Evolutionary conservation across 257 asterid species (phyloP).

Genomic region (Solanum lignicaule): DNA sequence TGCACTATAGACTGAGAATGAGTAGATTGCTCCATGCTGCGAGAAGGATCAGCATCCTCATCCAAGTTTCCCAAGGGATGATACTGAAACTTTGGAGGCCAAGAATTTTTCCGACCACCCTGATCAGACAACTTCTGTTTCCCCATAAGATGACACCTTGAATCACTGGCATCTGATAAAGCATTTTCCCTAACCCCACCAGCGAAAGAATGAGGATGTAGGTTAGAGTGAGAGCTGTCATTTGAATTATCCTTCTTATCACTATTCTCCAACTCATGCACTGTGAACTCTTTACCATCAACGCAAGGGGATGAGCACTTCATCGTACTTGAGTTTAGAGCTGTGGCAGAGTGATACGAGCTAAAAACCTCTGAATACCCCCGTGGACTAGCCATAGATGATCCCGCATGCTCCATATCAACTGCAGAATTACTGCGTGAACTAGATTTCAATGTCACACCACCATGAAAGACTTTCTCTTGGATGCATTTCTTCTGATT

Average conservation of each 20-base stretch:
- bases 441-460: conserved; percentile 36
- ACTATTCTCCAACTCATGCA: conserved; percentile 34
- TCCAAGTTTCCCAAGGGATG: conserved; percentile 88
- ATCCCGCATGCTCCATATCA: conserved; percentile 30
- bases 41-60: conserved; percentile 37
- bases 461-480: conserved; percentile 28
- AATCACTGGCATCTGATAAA: conserved; percentile 41
- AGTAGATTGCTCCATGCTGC: conserved; percentile 40
- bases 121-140: conserved; percentile 50
- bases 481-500: conserved; percentile 29
- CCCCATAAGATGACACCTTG: conserved; percentile 36
- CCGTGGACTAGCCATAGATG: conserved; percentile 24
- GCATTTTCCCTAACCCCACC: conserved; percentile 47
- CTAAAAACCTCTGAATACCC: conserved; percentile 31
- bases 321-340: conserved; percentile 20
- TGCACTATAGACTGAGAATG: conserved; percentile 21
- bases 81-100: conserved; percentile 65
- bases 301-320: conserved; percentile 15
- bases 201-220: conserved; percentile 36
- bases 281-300: conserved; percentile 27
- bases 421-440: conserved; percentile 27
- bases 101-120: conserved; percentile 34
- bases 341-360: conserved; percentile 25
- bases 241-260: conserved; percentile 46
- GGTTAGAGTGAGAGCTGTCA: conserved; percentile 51